Percentiles rank a stretch among this genome's conserved stretches.
phyloP scores from a whole-genome alignment of 208 protist species.

The Leishmania major region DNA sequence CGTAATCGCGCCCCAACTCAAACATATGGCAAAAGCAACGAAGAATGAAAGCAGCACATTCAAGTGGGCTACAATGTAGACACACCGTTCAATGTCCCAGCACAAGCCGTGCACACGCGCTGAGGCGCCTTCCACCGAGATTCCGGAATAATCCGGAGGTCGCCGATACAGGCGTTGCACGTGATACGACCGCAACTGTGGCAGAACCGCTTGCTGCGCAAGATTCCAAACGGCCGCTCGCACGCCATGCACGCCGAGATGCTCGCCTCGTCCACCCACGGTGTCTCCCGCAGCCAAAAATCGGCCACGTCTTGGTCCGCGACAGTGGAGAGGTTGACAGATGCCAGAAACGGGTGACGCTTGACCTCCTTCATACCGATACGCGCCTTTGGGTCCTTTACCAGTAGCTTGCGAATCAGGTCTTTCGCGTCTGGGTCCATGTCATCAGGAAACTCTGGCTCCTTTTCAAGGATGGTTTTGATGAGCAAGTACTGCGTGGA shows the following conservation, averaged over 20 bases:
- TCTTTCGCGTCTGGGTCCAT: slow-evolving; percentile 78
- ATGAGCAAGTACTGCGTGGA: slow-evolving; percentile 89
- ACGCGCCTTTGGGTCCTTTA: slow-evolving; percentile 72
- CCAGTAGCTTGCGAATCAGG: slow-evolving; percentile 75
- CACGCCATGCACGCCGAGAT: slow-evolving; percentile 74
- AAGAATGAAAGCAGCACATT: background rate
- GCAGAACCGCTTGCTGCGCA: slow-evolving; percentile 80
- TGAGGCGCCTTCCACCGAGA: slow-evolving; percentile 40
- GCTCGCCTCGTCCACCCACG: slow-evolving; percentile 82
- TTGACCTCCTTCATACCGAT: slow-evolving; percentile 69
- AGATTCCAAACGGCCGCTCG: slow-evolving; percentile 50
- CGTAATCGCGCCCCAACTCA: background rate
- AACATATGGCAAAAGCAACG: slow-evolving; percentile 1
- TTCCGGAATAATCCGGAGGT: slow-evolving; percentile 46
- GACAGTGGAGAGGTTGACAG: slow-evolving; percentile 67
- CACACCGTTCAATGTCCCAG: slow-evolving; percentile 14
- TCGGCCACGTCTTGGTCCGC: slow-evolving; percentile 34
- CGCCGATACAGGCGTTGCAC: slow-evolving; percentile 69
- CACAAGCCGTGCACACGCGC: slow-evolving; percentile 53
- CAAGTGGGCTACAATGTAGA: background rate
- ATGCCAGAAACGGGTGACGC: slow-evolving; percentile 77
- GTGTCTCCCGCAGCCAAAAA: slow-evolving; percentile 74
- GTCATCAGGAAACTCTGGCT: slow-evolving; percentile 69
- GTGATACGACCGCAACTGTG: slow-evolving; percentile 85
- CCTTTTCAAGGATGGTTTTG: slow-evolving; percentile 85